Evolutionary conservation across 2,329 filamentous ascomycete genomes (phyloP), one percentile per base, ranked within the genome.

Genomic region (Diaporthe nobilis): DNA sequence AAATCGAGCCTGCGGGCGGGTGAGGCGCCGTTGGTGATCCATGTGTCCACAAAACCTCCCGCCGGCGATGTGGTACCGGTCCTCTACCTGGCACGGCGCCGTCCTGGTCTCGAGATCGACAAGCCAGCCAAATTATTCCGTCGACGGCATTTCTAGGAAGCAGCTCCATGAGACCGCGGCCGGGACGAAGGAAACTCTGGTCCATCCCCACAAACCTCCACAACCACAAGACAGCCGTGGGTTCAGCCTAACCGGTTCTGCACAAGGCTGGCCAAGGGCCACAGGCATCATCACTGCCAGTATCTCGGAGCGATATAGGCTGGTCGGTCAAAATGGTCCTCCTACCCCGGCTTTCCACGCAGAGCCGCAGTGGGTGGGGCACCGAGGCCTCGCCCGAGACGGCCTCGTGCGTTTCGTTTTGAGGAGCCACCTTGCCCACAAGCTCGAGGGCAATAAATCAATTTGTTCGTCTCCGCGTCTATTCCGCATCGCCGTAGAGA

Each of bases 391-490:
- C 65, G 47, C 49, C 49, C 65, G 49, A 70, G 65, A 42, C n/a
- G 65, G 65, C 49, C 65, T 55, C 49, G 34, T 70, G 65, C 34
- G 65, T 70, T 70, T 70, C 65, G 34, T 28, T 39, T 70, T 70
- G 65, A 70, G 65, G 34, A 42, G 61, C 22, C 65, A 28, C 3
- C 47, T 34, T 49, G 49, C 65, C 15, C 34, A 37, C 34, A 70
- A 70, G 65, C 65, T 70, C 65, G 65, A 42, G 65, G 65, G 49
- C 49, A 70, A 70, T 70, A 28, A 55, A 70, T 70, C 34, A 70
- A 70, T 70, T 55, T 22, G 9, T 28, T 70, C 15, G 65, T 53
- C 49, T 39, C 49, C 15, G 65, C 34, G 65, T 39, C 65, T 39
- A 42, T 42, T 55, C n/a, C 20, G 15, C 22, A 34, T 55, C 34